Percentiles rank a stretch among this genome's conserved stretches.
phyloP scores from a whole-genome alignment of 2,329 filamentous ascomycete species.

The Pseudomassariella vexata region DNA sequence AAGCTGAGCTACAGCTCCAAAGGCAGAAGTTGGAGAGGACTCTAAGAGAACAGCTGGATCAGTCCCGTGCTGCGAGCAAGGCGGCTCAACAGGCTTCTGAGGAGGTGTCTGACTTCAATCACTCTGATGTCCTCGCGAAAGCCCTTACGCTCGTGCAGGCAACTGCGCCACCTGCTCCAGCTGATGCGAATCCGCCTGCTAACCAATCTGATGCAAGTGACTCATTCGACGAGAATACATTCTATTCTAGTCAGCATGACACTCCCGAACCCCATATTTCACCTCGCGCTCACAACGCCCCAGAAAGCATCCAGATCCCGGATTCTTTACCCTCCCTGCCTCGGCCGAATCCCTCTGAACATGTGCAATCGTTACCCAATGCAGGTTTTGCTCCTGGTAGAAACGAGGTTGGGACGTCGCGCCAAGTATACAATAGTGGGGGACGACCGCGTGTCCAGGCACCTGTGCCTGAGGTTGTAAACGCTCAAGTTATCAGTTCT shows the following conservation, averaged over 20 bases:
- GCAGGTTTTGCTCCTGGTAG: conserved; percentile 4
- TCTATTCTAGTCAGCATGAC: conserved; percentile 91
- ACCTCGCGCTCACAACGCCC: conserved; percentile 41
- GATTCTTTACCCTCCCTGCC: conserved; percentile 29
- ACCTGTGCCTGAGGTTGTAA: conserved; percentile 19
- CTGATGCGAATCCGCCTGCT: conserved; percentile 48
- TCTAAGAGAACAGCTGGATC: conserved; percentile 72
- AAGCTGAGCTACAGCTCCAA: conserved; percentile 74
- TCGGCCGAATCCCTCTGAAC: conserved; percentile 20
- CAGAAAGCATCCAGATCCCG: conserved; percentile 32
- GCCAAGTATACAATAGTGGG: conserved; percentile 4
- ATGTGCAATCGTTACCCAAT: too few relatives aligned
- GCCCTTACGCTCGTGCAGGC: conserved; percentile 68
- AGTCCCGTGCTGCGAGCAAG: conserved; percentile 42
- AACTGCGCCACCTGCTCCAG: conserved; percentile 52
- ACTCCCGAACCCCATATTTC: conserved; percentile 55
- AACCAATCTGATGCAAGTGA: conserved; percentile 63
- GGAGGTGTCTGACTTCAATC: conserved; percentile 58
- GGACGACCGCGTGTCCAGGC: too few relatives aligned
- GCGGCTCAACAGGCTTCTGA: conserved; percentile 37
- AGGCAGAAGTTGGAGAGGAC: conserved; percentile 74
- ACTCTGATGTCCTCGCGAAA: conserved; percentile 66
- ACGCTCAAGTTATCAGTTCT: conserved; percentile 26
- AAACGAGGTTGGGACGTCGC: background rate
- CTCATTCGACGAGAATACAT: conserved; percentile 88